Base-by-base conservation (phyloP, 441 rosid genomes). In the Bocquillonia castaneifolia region DNA sequence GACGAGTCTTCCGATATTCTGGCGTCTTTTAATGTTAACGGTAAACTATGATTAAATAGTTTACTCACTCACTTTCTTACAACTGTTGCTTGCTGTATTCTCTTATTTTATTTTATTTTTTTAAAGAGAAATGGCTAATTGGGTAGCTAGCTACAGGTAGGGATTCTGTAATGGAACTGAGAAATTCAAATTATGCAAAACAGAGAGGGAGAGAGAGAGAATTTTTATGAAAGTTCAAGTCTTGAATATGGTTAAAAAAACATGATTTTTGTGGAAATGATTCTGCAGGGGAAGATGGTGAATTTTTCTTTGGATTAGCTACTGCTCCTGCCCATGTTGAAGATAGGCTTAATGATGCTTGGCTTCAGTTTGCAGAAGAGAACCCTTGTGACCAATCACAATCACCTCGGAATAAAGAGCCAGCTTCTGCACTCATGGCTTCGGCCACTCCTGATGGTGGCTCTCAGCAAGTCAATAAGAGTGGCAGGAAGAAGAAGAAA, bases 301-400 rank as follows among this genome's bases (percentile, higher is more conserved):
- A 45, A 65, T 93, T 93, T 82, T 89, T 93, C 93, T 93, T 89
- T 70, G 99, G 99, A 69, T 81, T 93, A 82, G 99, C 97, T 36
- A 93, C 99, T 3, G 99, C 97, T 6, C 97, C 99, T 29, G 97
- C 97, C 40, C 97, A 91, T 72, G 97, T 88, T 42, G 99, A 91
- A 80, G 99, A 93, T 79, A 76, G 78, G 77, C 92, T 93, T n/a
- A 23, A 89, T 69, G 99, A 93, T 83, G 96, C 97, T 70, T 93
- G 99, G 99, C 82, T 89, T 29, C 83, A 83, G 78, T 93, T 93
- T 83, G 98, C 97, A 0, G 90, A 74, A 67, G 98, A 85, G 76
- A 56, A 65, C 13, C 83, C 88, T 28, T 61, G 77, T 62, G 79
- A 76, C 45, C 63, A 76, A 12, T 72, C 89, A 45, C 79, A 71